Evolutionary conservation across 108 stramenopile genomes (phyloP).

Genomic region (Nitzschia inconspicua): DNA sequence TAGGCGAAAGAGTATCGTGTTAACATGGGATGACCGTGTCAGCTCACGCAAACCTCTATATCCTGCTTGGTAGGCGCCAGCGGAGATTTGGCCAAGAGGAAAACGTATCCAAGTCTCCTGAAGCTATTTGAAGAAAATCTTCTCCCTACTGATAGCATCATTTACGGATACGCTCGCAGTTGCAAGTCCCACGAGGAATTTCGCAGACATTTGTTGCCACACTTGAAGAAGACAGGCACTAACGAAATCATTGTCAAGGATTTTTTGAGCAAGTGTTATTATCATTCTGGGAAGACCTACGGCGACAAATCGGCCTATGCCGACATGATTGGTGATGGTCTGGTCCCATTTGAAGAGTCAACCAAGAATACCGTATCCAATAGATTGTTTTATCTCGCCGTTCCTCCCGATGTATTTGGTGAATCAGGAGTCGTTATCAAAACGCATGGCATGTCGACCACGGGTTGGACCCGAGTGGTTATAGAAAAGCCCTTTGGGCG

Average conservation of each 20-base stretch:
- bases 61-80: slow-evolving; percentile 87
- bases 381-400: slow-evolving; percentile 93
- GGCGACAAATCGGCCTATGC: slow-evolving; percentile 76
- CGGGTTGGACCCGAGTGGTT: slow-evolving; percentile 80
- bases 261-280: slow-evolving; percentile 81
- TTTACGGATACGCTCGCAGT: slow-evolving; percentile 93
- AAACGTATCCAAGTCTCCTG: slow-evolving; percentile 93
- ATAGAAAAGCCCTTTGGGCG: slow-evolving; percentile 98
- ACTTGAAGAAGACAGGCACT: slow-evolving; percentile 37
- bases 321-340: slow-evolving; percentile 34
- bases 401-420: slow-evolving; percentile 94
- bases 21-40: too few species aligned
- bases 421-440: slow-evolving; percentile 76
- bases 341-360: slow-evolving; percentile 18
- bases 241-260: slow-evolving; percentile 45
- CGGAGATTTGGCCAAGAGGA: slow-evolving; percentile 98
- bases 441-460: slow-evolving; percentile 42
- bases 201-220: slow-evolving; percentile 70
- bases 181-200: slow-evolving; percentile 69
- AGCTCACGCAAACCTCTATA: too few species aligned
- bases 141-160: slow-evolving; percentile 54
- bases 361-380: slow-evolving; percentile 23
- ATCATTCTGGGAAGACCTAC: slow-evolving; percentile 79
- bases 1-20: too few species aligned
- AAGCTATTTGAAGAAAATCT: slow-evolving; percentile 79